phyloP scores from a whole-genome alignment of 176 grass and related monocot genomes.

The Cenchrus fungigraminus region DNA sequence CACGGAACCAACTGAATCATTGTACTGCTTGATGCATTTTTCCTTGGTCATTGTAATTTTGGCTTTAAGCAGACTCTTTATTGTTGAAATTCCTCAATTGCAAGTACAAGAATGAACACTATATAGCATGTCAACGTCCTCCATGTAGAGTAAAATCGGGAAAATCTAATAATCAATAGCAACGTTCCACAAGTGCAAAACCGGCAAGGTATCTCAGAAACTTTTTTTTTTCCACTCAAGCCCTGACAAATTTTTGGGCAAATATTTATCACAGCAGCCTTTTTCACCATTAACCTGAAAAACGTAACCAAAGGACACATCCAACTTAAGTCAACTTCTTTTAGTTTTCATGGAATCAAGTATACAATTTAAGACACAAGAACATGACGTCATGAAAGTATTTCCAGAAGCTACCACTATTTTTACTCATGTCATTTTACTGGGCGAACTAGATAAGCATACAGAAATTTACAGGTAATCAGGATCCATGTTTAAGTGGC shows the following conservation, averaged over 20 bases:
- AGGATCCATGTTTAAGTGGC: background rate
- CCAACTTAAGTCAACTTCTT: background rate
- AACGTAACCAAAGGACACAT: constrained; percentile 36
- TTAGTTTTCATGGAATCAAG: background rate
- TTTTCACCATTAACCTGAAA: constrained; percentile 37
- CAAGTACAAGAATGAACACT: constrained; percentile 20
- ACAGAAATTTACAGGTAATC: background rate
- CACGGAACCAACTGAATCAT: background rate
- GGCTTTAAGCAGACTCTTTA: background rate
- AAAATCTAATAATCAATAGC: constrained; percentile 30
- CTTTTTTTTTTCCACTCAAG: constrained; percentile 32
- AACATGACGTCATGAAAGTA: background rate
- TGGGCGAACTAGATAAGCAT: background rate
- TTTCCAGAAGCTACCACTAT: background rate
- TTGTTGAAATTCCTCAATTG: background rate
- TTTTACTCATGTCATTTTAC: constrained; percentile 1
- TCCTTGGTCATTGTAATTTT: background rate
- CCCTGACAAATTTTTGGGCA: background rate
- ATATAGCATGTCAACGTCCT: background rate
- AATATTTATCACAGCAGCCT: background rate
- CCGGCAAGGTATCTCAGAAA: constrained; percentile 3
- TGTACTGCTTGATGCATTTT: background rate
- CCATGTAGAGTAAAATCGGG: constrained; percentile 1
- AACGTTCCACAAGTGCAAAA: constrained; percentile 31
- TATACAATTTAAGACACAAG: background rate